Conservation (phyloP, 164 flowering plant species). For the Vitis labrusca region DNA sequence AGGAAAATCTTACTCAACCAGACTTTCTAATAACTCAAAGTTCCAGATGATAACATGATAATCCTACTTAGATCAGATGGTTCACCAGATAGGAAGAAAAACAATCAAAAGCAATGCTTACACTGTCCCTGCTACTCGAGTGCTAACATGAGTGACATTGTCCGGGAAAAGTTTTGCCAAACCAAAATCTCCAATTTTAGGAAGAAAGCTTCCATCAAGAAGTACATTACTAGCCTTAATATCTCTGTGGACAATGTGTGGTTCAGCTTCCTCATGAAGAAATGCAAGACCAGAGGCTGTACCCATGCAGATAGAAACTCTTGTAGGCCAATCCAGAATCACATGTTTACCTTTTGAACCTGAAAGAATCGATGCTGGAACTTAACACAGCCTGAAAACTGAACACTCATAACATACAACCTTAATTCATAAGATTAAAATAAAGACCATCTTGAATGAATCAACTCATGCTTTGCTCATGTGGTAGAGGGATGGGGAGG, state of each 20-base stretch:
- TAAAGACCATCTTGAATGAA: neutral
- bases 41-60: too few relatives aligned
- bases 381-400: constrained; percentile 3
- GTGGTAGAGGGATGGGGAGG: neutral
- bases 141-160: constrained; percentile 81
- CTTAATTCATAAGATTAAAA: neutral
- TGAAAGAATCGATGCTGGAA: constrained; percentile 22
- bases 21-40: too few relatives aligned
- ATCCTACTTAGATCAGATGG: too few relatives aligned
- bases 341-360: constrained; percentile 47
- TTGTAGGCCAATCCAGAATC: constrained; percentile 57
- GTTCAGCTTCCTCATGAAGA: constrained; percentile 80
- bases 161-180: constrained; percentile 89
- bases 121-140: constrained; percentile 90
- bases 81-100: neutral
- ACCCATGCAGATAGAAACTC: constrained; percentile 70
- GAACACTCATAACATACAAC: neutral
- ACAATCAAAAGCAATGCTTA: constrained; percentile 36
- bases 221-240: constrained; percentile 89
- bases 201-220: constrained; percentile 60
- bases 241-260: constrained; percentile 77
- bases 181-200: constrained; percentile 93
- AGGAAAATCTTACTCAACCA: too few relatives aligned
- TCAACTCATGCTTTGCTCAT: neutral
- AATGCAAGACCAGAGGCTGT: constrained; percentile 78